Base-by-base conservation (phyloP, 768 basidiomycete species). In the Lactarius sp. region DNA sequence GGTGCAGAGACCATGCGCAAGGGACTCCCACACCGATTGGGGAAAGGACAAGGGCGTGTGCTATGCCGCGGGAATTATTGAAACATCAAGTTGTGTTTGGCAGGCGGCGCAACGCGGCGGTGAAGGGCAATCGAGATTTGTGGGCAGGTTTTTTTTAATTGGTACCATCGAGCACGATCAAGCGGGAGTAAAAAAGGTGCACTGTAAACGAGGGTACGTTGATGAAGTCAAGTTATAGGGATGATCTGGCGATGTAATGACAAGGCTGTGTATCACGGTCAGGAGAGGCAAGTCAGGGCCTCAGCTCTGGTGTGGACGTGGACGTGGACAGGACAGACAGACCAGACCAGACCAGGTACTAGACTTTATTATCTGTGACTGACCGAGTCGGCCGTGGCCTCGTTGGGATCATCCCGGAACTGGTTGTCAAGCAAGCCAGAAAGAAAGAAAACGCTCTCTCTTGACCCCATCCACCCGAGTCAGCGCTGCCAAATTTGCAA, bases 1-100 rank as follows among this genome's bases (percentile, higher is more conserved):
- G 57, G 62, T 36, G 62, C 62, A 59, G 51, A 33, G 37, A 41
- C 44, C 62, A 59, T 41, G 62, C 57, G 52, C 37, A 44, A 18
- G n/a, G 31, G 39, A 52, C 18, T 27, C 50, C 4, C 20, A 33
- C 4, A 36, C 34, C 14, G 42, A 31, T 60, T 34, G 42, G 52
- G 59, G 59, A 42, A 60, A 52, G 14, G 16, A 33, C 31, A 41
- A 60, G 13, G 52, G 52, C 52, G 41, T 42, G 42, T 37, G 50
- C 31, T 44, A 47, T 46, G 18, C 47, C 50, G 41, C 42, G 41
- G 55, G 46, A 16, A 34, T 56, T 34, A 44, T 46, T 57, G 44
- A 47, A 36, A 34, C 42, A 13, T 44, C 6, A 44, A 44, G 37
- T 37, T 8, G 3, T 41, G 41, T 10, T 41, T 12, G 41, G 41